Evolutionary conservation across 768 basidiomycete genomes (phyloP).

Genomic region (Lentinula sp.): DNA sequence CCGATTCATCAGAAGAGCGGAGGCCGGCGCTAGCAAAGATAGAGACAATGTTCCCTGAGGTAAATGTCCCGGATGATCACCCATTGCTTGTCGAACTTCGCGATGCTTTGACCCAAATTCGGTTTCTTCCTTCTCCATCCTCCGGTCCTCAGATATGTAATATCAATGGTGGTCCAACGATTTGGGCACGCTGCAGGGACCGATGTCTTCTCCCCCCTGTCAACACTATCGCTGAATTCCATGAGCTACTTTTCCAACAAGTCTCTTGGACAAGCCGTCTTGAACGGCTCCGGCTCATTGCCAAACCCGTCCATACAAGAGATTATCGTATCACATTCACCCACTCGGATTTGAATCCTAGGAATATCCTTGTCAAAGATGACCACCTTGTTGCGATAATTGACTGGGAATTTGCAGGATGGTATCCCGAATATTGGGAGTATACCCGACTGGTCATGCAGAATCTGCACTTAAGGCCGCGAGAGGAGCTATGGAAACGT

Average conservation of each 20-base stretch:
- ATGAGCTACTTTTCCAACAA: constrained; percentile 6
- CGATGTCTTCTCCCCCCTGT: constrained; percentile 3
- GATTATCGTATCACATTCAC: constrained; percentile 11
- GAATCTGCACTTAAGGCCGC: not conserved
- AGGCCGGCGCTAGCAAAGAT: not conserved
- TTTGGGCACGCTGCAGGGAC: not conserved
- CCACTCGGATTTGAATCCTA: constrained; percentile 17
- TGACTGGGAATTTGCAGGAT: constrained; percentile 23
- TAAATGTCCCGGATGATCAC: not conserved
- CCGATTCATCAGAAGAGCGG: not conserved
- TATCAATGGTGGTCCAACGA: not conserved
- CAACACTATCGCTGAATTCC: constrained; percentile 1
- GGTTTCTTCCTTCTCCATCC: constrained; percentile 9
- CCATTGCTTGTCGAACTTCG: constrained; percentile 3
- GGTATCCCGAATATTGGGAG: constrained; percentile 18
- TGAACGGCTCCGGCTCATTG: constrained; percentile 2
- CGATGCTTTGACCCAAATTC: constrained; percentile 9
- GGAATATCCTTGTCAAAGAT: constrained; percentile 19
- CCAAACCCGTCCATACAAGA: not conserved
- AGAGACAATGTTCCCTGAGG: not conserved
- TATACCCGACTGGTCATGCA: constrained; percentile 4
- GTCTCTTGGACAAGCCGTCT: not conserved
- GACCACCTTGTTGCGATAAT: constrained; percentile 18
- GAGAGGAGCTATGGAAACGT: not conserved
- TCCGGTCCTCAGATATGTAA: constrained; percentile 4